Percentiles rank a stretch among this genome's conserved stretches.
These are phyloP conservation scores for Tetrahymena borealis DNA, from an alignment of 73 alveolate species.

Conservation along the genomic window DNA sequence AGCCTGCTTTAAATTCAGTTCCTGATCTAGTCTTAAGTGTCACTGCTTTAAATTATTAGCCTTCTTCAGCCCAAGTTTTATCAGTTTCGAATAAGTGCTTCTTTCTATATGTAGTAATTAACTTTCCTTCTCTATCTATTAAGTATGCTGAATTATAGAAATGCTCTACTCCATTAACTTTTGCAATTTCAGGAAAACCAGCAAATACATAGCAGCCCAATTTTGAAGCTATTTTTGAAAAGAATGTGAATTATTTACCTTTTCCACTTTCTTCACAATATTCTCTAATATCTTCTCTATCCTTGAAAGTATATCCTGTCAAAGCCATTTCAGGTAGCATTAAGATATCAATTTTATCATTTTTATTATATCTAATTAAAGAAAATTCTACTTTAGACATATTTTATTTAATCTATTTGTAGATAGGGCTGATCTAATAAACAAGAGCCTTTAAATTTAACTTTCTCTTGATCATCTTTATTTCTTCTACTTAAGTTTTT, in stretches of 20 bases:
- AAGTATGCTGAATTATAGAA: slow-evolving; percentile 79
- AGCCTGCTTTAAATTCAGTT: slow-evolving; percentile 56
- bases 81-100: slow-evolving; percentile 73
- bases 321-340: slow-evolving; percentile 90
- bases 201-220: slow-evolving; percentile 74
- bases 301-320: slow-evolving; percentile 75
- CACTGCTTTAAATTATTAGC: slow-evolving; percentile 68
- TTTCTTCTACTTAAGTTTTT: too few species aligned
- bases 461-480: background rate
- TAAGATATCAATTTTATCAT: slow-evolving; percentile 75
- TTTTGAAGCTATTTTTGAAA: slow-evolving; percentile 59
- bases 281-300: slow-evolving; percentile 76
- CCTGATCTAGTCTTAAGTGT: slow-evolving; percentile 58
- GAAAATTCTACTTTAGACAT: slow-evolving; percentile 3
- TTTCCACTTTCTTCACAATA: slow-evolving; percentile 57
- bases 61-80: slow-evolving; percentile 90
- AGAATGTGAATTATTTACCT: slow-evolving; percentile 82
- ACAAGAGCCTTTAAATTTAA: background rate
- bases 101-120: slow-evolving; percentile 65
- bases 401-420: background rate
- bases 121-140: slow-evolving; percentile 74
- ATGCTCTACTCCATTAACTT: slow-evolving; percentile 27
- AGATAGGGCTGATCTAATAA: background rate
- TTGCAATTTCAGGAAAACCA: slow-evolving; percentile 86
- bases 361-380: slow-evolving; percentile 34